Conservation (phyloP, 345 rosid genomes). For the Brassica rapa region DNA sequence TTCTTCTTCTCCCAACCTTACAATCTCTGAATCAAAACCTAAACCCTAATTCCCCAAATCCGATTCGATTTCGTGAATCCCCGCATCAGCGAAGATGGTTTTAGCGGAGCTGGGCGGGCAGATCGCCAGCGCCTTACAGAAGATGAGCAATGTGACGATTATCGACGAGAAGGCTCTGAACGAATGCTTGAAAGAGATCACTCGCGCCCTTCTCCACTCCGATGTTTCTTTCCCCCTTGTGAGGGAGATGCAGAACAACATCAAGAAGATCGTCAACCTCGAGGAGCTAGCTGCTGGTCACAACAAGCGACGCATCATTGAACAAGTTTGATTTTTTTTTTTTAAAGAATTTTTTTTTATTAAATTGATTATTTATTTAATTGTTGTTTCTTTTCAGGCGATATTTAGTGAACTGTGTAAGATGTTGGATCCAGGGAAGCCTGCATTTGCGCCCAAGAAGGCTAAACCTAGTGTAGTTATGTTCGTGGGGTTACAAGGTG, state of each 20-base stretch:
- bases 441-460: conserved; percentile 76
- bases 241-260: conserved; percentile 79
- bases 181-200: conserved; percentile 91
- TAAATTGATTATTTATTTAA: not conserved
- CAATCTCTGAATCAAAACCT: conserved; percentile 19
- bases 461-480: conserved; percentile 75
- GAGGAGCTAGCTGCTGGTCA: conserved; percentile 97
- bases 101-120: conserved; percentile 86
- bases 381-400: conserved; percentile 47
- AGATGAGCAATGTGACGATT: conserved; percentile 95
- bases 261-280: conserved; percentile 88
- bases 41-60: conserved; percentile 27
- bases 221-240: conserved; percentile 95
- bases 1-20: not conserved
- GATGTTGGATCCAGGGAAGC: conserved; percentile 92
- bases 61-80: not conserved
- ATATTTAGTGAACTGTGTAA: conserved; percentile 86
- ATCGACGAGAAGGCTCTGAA: conserved; percentile 83
- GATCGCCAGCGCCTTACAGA: conserved; percentile 90
- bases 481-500: conserved; percentile 84
- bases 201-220: conserved; percentile 83
- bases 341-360: too few species aligned
- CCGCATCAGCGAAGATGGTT: conserved; percentile 64
- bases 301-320: conserved; percentile 71
- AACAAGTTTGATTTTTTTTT: conserved; percentile 52